Evolutionary conservation across 2,329 filamentous ascomycete species (phyloP).

Genomic region (Cryphonectria parasitica): DNA sequence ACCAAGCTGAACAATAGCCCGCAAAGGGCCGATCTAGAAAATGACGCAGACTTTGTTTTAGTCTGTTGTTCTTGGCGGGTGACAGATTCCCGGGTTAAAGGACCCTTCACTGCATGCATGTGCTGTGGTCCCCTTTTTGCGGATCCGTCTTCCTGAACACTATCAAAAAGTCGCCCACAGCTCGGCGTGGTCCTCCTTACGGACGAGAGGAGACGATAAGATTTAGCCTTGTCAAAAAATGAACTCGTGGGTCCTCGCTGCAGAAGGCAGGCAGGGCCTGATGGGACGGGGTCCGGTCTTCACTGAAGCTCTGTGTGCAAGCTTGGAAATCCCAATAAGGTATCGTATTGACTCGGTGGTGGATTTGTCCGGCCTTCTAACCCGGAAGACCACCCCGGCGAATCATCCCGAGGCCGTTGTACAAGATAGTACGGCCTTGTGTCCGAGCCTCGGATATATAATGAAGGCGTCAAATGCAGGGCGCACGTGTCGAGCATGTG

Average conservation of each 20-base stretch:
- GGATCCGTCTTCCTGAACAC: background rate
- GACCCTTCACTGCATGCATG: background rate
- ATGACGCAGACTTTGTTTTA: background rate
- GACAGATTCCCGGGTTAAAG: background rate
- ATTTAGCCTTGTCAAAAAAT: background rate
- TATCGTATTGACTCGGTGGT: background rate
- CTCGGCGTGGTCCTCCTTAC: background rate
- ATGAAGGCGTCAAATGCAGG: background rate
- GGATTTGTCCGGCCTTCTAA: background rate
- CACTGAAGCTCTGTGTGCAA: background rate
- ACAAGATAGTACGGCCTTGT: background rate
- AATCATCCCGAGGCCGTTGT: background rate
- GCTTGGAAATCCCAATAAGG: background rate
- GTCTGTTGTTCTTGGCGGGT: background rate
- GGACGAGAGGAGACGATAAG: conserved; percentile 1
- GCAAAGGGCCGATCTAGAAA: background rate
- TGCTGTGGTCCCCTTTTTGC: background rate
- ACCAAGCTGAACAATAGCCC: background rate
- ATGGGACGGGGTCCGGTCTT: no score
- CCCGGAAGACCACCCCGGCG: background rate
- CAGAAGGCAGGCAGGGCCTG: background rate
- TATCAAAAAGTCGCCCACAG: background rate
- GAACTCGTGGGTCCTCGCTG: background rate
- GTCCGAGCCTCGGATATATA: background rate
- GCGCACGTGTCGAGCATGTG: background rate